Evolutionary conservation across 2,329 filamentous ascomycete genomes (phyloP), one percentile per base, ranked within the genome.

Genomic region (Fusarium keratoplasticum): DNA sequence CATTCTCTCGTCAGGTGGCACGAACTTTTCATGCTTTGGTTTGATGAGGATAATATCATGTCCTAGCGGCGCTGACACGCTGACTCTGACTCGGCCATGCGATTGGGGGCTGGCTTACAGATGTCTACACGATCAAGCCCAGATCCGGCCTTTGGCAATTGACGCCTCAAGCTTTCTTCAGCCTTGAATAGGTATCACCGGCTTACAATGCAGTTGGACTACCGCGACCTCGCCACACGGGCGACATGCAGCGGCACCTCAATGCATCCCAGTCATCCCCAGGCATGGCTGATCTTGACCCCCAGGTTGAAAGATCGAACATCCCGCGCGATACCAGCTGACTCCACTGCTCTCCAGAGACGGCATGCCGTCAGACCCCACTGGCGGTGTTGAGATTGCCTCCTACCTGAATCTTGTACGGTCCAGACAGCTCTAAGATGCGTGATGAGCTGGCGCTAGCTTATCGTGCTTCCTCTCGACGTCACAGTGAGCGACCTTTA

Each of bases 371-470:
- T 69, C 66, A 69, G 64, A 64, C 57, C n/a, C 38, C 20, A 25
- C 27, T 16, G 31, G 54, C 38, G 18, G 52, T 55, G 27, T 38
- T n/a, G 44, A 44, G 50, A 66, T 66, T 59, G 55, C 29, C 63
- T 64, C 67, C 57, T 60, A 33, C 57, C 59, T 66, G 66, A 66
- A 69, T 59, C 71, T 60, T 67, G 64, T 66, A 61, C 44, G 42
- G 67, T 60, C 64, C 44, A 57, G 35, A 67, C 58, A 52, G 50
- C 42, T 52, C 50, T 35, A 40, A 60, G 47, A 66, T 71, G 70
- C 54, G 52, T 63, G 67, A 71, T 74, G 68, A 67, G 70, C 35
- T 69, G 72, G 64, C 72, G 66, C 71, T 71, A 74, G 59, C 66
- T 66, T 63, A 55, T 70, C 50, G 64, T 54, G 44, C 25, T 65